Base-by-base conservation (phyloP, 225 moss, liverwort and hornwort species). In the Climacium dendroides region DNA sequence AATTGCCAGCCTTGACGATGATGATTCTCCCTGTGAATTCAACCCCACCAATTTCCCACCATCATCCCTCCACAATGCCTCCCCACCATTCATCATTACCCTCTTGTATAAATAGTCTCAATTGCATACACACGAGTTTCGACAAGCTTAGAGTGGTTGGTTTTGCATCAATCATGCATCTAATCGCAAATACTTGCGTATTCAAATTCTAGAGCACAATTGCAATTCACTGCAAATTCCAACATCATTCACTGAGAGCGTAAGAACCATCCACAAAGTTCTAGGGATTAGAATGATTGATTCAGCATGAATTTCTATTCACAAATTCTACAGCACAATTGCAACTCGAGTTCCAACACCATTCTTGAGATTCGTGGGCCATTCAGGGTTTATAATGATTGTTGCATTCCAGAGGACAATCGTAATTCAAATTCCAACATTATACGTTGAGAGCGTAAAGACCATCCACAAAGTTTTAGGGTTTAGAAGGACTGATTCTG, bases 31-130 rank as follows among this genome's bases (percentile, higher is more conserved):
- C 91, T 92, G 91, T 92, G 85, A 61, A 92, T 89, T 78, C 87
- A 90, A 61, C 64, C 83, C 89, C 84, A 88, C 87, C 80, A 60
- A 87, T 64, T 61, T 78, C 54, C 89, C 93, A 89, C 90, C 86
- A 89, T 90, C 87, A 89, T 84, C 91, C 83, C 90, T 85, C 85
- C 77, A 84, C 87, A 52, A 66, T 54, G 54, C 52, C 83, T 83
- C 61, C 74, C 11, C 67, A 1, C 26, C 29, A 43, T 54, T 54
- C 54, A 85, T 16, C 66, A 59, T 11, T 79, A 29, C 50, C 50
- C 34, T 88, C 76, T 55, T 25, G 82, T 45, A 63, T 16, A 43
- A 41, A 41, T 43, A 64, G 35, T 69, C 41, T 47, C 59, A 52
- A 83, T 66, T 41, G 55, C 64, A 39, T 45, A 50, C 47, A 59